Evolutionary conservation across 2,329 filamentous ascomycete species (phyloP).

Genomic region (Paracoccidioides lutzii): DNA sequence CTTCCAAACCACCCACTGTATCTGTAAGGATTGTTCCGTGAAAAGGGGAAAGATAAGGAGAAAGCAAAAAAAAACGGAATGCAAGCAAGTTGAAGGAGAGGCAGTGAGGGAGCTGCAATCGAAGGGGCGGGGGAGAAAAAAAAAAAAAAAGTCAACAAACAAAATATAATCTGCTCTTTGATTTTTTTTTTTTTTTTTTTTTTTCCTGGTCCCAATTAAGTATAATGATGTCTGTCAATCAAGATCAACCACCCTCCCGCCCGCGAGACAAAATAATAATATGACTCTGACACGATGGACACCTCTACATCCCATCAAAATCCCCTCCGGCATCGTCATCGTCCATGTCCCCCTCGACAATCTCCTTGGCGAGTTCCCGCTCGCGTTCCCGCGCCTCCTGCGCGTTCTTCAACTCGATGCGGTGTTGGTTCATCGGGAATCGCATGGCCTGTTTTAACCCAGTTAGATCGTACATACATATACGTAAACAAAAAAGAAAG

Average conservation of each 20-base stretch:
- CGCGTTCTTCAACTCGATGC: constrained; percentile 91
- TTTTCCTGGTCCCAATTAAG: not conserved
- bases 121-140: no score
- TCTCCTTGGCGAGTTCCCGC: constrained; percentile 95
- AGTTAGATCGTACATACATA: constrained; percentile 16
- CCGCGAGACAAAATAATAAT: constrained; percentile 4
- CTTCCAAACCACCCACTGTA: no score
- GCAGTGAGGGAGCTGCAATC: no score
- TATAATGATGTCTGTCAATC: not conserved
- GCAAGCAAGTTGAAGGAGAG: no score
- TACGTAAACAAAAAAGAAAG: not conserved
- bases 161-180: no score
- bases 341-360: constrained; percentile 92
- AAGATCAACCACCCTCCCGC: no score
- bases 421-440: constrained; percentile 98
- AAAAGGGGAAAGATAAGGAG: no score
- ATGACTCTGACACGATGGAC: not conserved
- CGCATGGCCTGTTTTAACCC: constrained; percentile 63
- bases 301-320: constrained; percentile 75
- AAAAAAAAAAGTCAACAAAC: no score
- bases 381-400: constrained; percentile 96
- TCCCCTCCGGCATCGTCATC: constrained; percentile 92
- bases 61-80: no score
- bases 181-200: no score
- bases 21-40: no score